These are phyloP conservation scores for Protomyces inouyei DNA, from an alignment of 1,139 yeast species.

Conservation along the genomic window DNA sequence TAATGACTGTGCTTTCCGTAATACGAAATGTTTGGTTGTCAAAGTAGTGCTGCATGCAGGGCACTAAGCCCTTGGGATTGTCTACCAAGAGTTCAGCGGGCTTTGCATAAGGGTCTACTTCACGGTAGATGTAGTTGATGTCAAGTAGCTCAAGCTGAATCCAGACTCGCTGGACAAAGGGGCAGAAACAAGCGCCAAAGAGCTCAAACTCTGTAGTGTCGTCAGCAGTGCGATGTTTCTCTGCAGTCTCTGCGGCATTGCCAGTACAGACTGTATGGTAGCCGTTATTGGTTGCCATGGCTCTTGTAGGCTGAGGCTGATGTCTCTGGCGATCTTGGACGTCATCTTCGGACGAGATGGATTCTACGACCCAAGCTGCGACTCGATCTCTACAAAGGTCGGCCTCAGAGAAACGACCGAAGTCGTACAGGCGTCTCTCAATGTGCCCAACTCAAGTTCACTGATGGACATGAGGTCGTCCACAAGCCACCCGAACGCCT, in stretches of 20 bases:
- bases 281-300: slow-evolving; percentile 14
- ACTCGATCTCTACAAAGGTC: background rate
- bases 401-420: background rate
- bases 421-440: background rate
- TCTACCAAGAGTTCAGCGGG: slow-evolving; percentile 18
- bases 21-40: slow-evolving; percentile 1
- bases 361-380: background rate
- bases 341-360: background rate
- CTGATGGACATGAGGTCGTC: slow-evolving; percentile 6
- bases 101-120: slow-evolving; percentile 25
- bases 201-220: background rate
- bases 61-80: slow-evolving; percentile 27
- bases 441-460: background rate
- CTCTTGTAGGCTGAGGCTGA: background rate
- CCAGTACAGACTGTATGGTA: slow-evolving; percentile 23
- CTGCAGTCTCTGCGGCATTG: slow-evolving; percentile 3
- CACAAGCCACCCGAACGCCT: slow-evolving; percentile 13
- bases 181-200: slow-evolving; percentile 26
- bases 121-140: slow-evolving; percentile 11
- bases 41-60: slow-evolving; percentile 1
- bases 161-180: slow-evolving; percentile 28
- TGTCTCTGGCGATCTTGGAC: background rate
- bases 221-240: background rate
- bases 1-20: slow-evolving; percentile 17
- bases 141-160: slow-evolving; percentile 11